Conservation (phyloP, 2,329 filamentous ascomycete species). For the Zelopaecilomyces penicillatus region DNA sequence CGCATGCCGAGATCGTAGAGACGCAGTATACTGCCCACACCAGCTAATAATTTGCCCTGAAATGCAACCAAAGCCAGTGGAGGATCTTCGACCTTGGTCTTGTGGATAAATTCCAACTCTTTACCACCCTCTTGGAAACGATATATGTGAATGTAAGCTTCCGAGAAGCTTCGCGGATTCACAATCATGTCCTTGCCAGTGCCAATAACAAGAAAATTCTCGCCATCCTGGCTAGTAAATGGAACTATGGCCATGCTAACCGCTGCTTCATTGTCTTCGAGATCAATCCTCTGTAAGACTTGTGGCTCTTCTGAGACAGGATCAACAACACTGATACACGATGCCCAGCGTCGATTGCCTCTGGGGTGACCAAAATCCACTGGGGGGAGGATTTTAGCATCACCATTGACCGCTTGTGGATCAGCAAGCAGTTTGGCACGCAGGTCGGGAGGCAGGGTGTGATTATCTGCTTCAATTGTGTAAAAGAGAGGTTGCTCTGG, state of each 20-base stretch:
- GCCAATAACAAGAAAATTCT: constrained; percentile 86
- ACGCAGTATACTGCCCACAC: constrained; percentile 71
- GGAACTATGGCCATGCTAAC: constrained; percentile 77
- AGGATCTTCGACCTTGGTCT: constrained; percentile 84
- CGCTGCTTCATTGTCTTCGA: constrained; percentile 85
- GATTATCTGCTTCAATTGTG: constrained; percentile 88
- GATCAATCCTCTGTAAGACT: constrained; percentile 69
- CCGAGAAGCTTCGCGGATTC: constrained; percentile 64
- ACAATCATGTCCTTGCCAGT: constrained; percentile 85
- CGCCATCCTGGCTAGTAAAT: constrained; percentile 82
- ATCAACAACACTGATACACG: constrained; percentile 88
- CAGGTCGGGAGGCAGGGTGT: constrained; percentile 75
- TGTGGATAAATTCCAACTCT: constrained; percentile 89
- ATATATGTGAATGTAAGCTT: constrained; percentile 88
- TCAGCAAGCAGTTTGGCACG: constrained; percentile 67
- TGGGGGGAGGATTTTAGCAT: constrained; percentile 61
- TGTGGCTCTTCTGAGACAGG: constrained; percentile 61
- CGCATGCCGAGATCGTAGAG: constrained; percentile 92
- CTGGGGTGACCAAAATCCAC: constrained; percentile 85
- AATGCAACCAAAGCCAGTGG: constrained; percentile 87
- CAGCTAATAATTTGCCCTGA: constrained; percentile 82
- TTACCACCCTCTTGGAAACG: constrained; percentile 80
- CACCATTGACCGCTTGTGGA: constrained; percentile 61
- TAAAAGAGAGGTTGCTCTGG: constrained; percentile 87
- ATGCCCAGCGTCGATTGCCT: constrained; percentile 83